phyloP scores from a whole-genome alignment of 257 asterid species.

The Ilex aquifolium region DNA sequence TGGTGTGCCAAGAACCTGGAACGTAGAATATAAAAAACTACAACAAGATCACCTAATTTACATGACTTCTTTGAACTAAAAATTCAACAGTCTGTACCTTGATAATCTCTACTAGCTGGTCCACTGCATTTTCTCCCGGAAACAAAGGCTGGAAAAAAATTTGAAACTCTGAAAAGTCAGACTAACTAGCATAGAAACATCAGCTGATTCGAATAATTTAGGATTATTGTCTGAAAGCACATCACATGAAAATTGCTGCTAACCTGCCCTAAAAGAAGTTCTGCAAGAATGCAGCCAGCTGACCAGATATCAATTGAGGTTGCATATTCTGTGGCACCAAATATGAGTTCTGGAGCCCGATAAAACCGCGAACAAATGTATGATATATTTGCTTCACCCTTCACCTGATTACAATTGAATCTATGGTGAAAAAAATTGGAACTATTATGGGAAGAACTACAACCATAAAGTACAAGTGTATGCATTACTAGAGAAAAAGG shows the following conservation, averaged over 20 bases:
- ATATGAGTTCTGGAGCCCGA: constrained; percentile 98
- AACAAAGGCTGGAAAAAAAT: constrained; percentile 60
- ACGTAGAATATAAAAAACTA: constrained; percentile 17
- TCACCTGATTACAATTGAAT: constrained; percentile 40
- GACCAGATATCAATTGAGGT: constrained; percentile 97
- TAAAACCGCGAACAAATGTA: constrained; percentile 93
- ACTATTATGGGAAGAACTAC: not conserved
- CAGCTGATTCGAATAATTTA: not conserved
- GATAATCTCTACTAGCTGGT: constrained; percentile 90
- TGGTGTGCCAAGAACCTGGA: constrained; percentile 94
- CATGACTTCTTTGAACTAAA: constrained; percentile 10
- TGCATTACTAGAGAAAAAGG: not conserved
- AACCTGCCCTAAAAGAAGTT: constrained; percentile 94
- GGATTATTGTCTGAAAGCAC: too few relatives aligned
- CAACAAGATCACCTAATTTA: constrained; percentile 4
- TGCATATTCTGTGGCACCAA: constrained; percentile 93
- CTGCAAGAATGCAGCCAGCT: constrained; percentile 95
- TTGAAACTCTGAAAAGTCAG: constrained; percentile 18
- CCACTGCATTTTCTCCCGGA: constrained; percentile 98
- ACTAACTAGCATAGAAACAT: constrained; percentile 5
- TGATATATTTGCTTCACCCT: constrained; percentile 90
- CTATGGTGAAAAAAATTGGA: not conserved
- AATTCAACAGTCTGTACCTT: constrained; percentile 40
- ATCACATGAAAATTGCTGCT: constrained; percentile 10
- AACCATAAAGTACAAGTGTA: not conserved